Evolutionary conservation across 208 protist genomes (phyloP), one percentile per base, ranked within the genome.

Genomic region (Leishmania martiniquensis): DNA sequence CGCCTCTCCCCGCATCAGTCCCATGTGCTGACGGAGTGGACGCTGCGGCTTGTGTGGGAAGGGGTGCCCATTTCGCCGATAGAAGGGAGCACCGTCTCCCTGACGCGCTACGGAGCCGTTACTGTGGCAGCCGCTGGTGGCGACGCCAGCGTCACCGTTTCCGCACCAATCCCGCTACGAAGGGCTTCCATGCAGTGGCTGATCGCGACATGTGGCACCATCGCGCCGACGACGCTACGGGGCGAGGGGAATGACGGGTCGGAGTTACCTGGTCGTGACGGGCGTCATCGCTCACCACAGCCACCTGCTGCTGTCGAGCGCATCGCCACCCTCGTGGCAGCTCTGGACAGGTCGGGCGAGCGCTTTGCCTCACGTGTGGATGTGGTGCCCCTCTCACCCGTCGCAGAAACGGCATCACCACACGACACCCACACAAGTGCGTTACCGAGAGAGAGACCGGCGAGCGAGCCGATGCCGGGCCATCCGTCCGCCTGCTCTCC

Each of bases 31-130:
- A 54, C 51, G 29, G 80, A 76, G 32, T 62, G 32, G 29, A 72
- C 73, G 60, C 44, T 79, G 34, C 80, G 70, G 15, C 52, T 76
- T 76, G 1, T 76, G 25, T 76, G 72, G 72, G 22, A 39, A 42
- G 72, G 72, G 5, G 54, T 52, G 4, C 34, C 39, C 1, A 20
- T 29, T 37, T 37, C 68, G 17, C 32, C 32, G 44, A 69, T 69
- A 42, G 65, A 69, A 37, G 3, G 25, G 25, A 69, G 65, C 65
- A 29, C 65, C 39, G 37, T 25, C 20, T 69, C 39, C 34, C 65
- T 69, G 47, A n/a, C 32, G 32, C 68, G 68, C 32, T 57, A 72
- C 68, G 68, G 47, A 22, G 68, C 10, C 9, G 68, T 34, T 20
- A 32, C 32, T 59, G 49, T 32, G 54, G 70, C 32, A 9, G 70